phyloP scores from a whole-genome alignment of 1,284 basidiomycete species.

The Blastosporella zonata region DNA sequence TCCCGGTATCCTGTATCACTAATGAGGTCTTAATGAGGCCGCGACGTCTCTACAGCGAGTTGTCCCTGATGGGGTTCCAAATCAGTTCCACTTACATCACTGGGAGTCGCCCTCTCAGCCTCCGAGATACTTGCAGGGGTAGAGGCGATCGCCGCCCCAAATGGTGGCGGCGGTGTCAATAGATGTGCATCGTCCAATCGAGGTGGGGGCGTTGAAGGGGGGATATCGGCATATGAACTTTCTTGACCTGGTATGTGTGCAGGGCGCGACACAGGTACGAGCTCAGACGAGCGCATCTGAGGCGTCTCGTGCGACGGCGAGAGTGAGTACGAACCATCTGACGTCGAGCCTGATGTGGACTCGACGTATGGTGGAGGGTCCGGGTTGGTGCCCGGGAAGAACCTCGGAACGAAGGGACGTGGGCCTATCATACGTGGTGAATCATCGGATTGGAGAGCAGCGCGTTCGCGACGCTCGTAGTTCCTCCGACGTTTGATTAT shows the following conservation, averaged over 20 bases:
- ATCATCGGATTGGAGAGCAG: slow-evolving; percentile 39
- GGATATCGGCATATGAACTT: slow-evolving; percentile 12
- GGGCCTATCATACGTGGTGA: slow-evolving; percentile 42
- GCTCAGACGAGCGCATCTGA: background rate
- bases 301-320: background rate
- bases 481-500: slow-evolving; percentile 45
- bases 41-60: no score
- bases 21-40: no score
- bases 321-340: background rate
- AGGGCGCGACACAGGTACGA: background rate
- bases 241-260: background rate
- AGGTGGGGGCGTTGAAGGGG: slow-evolving; percentile 7
- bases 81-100: background rate
- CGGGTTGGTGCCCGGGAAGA: slow-evolving; percentile 47
- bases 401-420: slow-evolving; percentile 49
- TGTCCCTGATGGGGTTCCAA: background rate
- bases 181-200: slow-evolving; percentile 2
- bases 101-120: background rate
- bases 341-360: slow-evolving; percentile 2
- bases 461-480: slow-evolving; percentile 41
- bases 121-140: background rate
- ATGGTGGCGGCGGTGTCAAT: slow-evolving; percentile 8
- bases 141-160: slow-evolving; percentile 2
- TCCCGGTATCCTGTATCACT: no score
- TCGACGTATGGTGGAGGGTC: slow-evolving; percentile 36